A percentile compares a stretch with the other conserved stretches of the same genome.
phyloP scores from a whole-genome alignment of 495 filamentous ascomycete genomes.

The Parathielavia appendiculata region DNA sequence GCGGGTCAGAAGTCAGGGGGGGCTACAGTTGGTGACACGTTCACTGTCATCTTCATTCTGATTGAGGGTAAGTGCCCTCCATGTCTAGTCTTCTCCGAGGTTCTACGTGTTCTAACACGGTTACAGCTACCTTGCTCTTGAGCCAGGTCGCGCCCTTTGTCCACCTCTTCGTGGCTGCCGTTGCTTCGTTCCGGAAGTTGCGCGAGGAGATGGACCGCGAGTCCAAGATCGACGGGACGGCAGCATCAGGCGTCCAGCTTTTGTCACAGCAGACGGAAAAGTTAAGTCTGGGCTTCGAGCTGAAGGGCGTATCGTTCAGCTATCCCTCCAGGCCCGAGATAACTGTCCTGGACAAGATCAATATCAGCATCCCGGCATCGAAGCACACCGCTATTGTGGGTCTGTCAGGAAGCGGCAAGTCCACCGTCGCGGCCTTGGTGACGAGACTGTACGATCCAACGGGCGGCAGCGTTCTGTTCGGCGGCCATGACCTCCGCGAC shows the following conservation, averaged over 20 bases:
- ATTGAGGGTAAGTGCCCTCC: constrained; percentile 21
- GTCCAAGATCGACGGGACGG: constrained; percentile 72
- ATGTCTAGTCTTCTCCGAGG: constrained; percentile 44
- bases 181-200: constrained; percentile 50
- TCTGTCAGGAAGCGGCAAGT: constrained; percentile 60
- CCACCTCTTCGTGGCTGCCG: constrained; percentile 54
- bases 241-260: constrained; percentile 56
- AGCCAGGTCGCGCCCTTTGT: constrained; percentile 61
- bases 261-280: constrained; percentile 31
- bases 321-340: constrained; percentile 89
- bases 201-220: constrained; percentile 47
- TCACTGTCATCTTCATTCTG: constrained; percentile 30
- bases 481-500: constrained; percentile 48
- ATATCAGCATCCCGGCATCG: constrained; percentile 69
- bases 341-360: constrained; percentile 72
- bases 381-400: constrained; percentile 75
- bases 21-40: constrained; percentile 25
- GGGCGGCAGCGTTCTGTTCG: constrained; percentile 43
- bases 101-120: not conserved
- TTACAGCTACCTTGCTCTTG: constrained; percentile 53
- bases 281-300: constrained; percentile 64
- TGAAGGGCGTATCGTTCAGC: constrained; percentile 76
- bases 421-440: constrained; percentile 71
- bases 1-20: constrained; percentile 30
- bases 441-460: constrained; percentile 41